Evolutionary conservation across 176 grass and related monocot species (phyloP).

Genomic region (Avena sativa): DNA sequence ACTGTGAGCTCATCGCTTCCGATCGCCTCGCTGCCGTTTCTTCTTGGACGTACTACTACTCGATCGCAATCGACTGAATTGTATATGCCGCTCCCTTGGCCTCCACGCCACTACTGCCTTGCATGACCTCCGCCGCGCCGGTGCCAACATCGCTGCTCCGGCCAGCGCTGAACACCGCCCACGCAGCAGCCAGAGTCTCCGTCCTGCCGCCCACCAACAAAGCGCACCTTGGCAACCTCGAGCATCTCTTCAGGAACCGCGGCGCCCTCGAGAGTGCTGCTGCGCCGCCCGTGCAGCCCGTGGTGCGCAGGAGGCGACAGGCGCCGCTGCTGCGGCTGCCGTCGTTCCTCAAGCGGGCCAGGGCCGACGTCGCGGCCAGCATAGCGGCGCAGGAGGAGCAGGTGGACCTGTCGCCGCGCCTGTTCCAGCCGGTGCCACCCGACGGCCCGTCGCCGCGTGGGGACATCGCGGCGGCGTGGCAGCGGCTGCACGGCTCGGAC

Average conservation of each 20-base stretch:
- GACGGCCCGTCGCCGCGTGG: slow-evolving; percentile 55
- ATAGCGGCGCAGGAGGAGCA: not conserved
- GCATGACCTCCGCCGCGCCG: slow-evolving; percentile 51
- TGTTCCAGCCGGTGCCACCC: slow-evolving; percentile 48
- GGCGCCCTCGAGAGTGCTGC: slow-evolving; percentile 1
- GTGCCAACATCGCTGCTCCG: slow-evolving; percentile 41
- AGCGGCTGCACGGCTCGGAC: slow-evolving; percentile 44
- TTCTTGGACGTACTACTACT: not conserved
- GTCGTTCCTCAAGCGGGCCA: slow-evolving; percentile 42
- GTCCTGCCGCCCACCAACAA: slow-evolving; percentile 6
- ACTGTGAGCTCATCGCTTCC: not conserved
- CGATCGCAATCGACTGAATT: not conserved
- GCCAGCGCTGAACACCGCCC: not conserved
- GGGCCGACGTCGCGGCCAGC: not conserved
- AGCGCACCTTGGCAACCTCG: slow-evolving; percentile 51
- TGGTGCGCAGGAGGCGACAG: slow-evolving; percentile 28
- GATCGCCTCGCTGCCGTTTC: not conserved
- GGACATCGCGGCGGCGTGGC: slow-evolving; percentile 50
- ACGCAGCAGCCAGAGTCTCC: not conserved
- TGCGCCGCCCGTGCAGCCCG: not conserved
- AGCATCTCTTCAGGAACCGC: slow-evolving; percentile 52
- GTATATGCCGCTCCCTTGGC: slow-evolving; percentile 40
- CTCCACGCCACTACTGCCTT: slow-evolving; percentile 29
- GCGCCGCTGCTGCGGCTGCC: slow-evolving; percentile 49
- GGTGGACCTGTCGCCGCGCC: slow-evolving; percentile 44